Conservation (phyloP, 371 early-diverging fungal genomes). For the Mucor circinelloides region DNA sequence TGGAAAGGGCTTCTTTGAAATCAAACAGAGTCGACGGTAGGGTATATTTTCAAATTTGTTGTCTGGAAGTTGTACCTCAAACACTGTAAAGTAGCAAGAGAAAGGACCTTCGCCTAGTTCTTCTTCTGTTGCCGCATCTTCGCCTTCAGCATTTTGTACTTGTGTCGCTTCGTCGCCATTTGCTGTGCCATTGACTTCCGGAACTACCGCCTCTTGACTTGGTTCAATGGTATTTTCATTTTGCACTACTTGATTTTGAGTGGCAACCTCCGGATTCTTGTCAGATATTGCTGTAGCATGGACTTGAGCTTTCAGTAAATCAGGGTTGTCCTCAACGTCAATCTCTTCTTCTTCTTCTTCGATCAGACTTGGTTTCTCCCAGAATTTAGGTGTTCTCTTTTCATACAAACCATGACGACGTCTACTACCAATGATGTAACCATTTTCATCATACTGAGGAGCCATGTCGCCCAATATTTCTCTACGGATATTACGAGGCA, state of each 20-base stretch:
- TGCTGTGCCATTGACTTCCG: not conserved
- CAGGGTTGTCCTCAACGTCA: slow-evolving; percentile 15
- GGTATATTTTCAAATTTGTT: slow-evolving; percentile 26
- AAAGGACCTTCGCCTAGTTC: slow-evolving; percentile 40
- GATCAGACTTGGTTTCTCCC: slow-evolving; percentile 27
- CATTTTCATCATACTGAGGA: slow-evolving; percentile 46
- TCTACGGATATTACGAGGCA: slow-evolving; percentile 49
- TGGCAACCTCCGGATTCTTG: not conserved
- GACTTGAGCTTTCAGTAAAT: slow-evolving; percentile 19
- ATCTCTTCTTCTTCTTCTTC: slow-evolving; percentile 21
- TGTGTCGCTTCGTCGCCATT: not conserved
- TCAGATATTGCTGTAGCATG: not conserved
- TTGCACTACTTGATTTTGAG: not conserved
- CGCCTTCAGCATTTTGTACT: not conserved
- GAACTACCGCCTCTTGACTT: not conserved
- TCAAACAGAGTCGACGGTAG: slow-evolving; percentile 52
- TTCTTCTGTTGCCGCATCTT: slow-evolving; percentile 9
- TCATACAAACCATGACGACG: slow-evolving; percentile 43
- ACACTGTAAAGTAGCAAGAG: slow-evolving; percentile 28
- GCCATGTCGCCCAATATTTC: slow-evolving; percentile 50
- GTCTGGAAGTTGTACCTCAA: slow-evolving; percentile 27
- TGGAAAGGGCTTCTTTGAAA: slow-evolving; percentile 56
- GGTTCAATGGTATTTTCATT: not conserved
- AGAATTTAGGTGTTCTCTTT: slow-evolving; percentile 45
- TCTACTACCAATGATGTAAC: slow-evolving; percentile 49